These are phyloP conservation scores for Aspergillus tanneri DNA, from an alignment of 2,329 filamentous ascomycete genomes.

Conservation along the genomic window DNA sequence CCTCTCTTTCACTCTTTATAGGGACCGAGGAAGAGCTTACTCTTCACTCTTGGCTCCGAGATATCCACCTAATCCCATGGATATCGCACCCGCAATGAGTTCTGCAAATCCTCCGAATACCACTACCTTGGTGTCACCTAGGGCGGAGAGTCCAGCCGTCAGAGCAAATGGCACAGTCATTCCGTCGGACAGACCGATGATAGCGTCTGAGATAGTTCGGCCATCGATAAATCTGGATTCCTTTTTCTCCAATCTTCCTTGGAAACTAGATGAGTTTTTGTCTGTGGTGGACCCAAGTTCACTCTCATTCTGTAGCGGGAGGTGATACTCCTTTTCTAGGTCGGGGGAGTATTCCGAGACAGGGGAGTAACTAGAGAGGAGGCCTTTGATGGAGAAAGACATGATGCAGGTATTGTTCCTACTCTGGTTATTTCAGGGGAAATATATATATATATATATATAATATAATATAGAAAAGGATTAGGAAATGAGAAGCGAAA, in stretches of 20 bases:
- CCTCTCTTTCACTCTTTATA: no score
- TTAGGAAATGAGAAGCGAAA: neutral
- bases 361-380: slow-evolving; percentile 33
- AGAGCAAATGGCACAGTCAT: slow-evolving; percentile 78
- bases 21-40: slow-evolving; percentile 25
- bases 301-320: slow-evolving; percentile 17
- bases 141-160: slow-evolving; percentile 64
- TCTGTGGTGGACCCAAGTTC: slow-evolving; percentile 21
- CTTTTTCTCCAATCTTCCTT: slow-evolving; percentile 23
- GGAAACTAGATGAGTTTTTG: slow-evolving; percentile 11
- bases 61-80: slow-evolving; percentile 74
- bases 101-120: slow-evolving; percentile 73
- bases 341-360: slow-evolving; percentile 22
- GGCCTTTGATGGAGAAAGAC: slow-evolving; percentile 31
- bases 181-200: slow-evolving; percentile 75
- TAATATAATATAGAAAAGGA: neutral
- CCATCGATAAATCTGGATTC: slow-evolving; percentile 34
- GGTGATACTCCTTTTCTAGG: slow-evolving; percentile 29
- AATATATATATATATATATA: neutral
- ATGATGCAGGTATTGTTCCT: slow-evolving; percentile 17
- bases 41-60: slow-evolving; percentile 58
- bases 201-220: slow-evolving; percentile 56
- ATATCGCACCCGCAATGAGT: slow-evolving; percentile 72
- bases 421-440: neutral
- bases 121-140: slow-evolving; percentile 65